Base-by-base conservation (phyloP, 768 basidiomycete species). In the Dioszegia crocea region DNA sequence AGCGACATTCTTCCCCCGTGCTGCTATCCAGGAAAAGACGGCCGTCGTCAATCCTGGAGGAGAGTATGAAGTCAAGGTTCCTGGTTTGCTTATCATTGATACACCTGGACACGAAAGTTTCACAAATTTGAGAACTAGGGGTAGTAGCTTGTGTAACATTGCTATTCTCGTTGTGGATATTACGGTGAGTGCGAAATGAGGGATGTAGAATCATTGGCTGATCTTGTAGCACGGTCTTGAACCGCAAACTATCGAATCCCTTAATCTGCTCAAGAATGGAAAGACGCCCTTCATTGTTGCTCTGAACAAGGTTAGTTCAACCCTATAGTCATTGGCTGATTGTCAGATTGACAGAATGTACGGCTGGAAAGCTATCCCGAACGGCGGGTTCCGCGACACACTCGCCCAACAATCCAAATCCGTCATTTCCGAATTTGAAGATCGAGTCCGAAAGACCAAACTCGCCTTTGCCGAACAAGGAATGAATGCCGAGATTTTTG, bases 71-170 rank as follows among this genome's bases (percentile, higher is more conserved):
- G 97, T 93, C 82, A 96, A 97, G 79, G 86, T 97, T 61, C 96
- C 96, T 33, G 96, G 96, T 76, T 83, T 99, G 16, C 82, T 99
- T 56, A 77, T 99, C 67, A 98, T 99, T 67, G 96, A 99, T 76
- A 99, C 96, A 1, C 96, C 96, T 56, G 96, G 96, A 56, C 96
- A 99, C 85, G 96, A 98, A 79, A 94, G 92, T 4, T 99, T 99
- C 83, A 91, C 91, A 8, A 98, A 98, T 77, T 78, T 98, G 75
- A 89, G 96, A 47, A 86, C 88, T 16, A 88, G 96, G 74, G 96
- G 96, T 74, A 92, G 90, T 62, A 96, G 92, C 6, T 82, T 99
- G 23, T 98, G 94, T 79, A 98, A 99, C 79, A 98, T 99, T 61
- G 96, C 96, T 59, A 91, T 99, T 71, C 85, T 99, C 49, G 96